Conservation (phyloP, 305 asterid genomes). For the Solanum aculeatissimum region DNA sequence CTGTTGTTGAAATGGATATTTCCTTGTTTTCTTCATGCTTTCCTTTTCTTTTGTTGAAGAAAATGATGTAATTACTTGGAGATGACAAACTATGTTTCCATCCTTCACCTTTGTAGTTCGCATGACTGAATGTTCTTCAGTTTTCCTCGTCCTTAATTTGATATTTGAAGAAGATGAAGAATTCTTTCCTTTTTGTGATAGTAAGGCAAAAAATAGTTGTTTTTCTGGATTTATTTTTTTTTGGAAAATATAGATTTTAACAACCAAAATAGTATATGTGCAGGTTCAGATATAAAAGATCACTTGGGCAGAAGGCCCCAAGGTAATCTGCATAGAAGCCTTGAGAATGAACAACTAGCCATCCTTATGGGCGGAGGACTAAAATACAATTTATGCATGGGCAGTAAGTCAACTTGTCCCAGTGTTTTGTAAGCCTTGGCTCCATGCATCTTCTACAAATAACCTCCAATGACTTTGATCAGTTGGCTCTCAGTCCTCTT, state of each 20-base stretch:
- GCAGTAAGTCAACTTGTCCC: neutral
- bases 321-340: too few species aligned
- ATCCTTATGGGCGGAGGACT: neutral
- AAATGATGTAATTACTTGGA: neutral
- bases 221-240: too few species aligned
- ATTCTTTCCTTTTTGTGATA: neutral
- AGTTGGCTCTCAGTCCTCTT: too few species aligned
- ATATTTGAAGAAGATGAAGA: neutral
- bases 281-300: neutral
- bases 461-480: too few species aligned
- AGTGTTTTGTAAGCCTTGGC: too few species aligned
- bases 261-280: neutral
- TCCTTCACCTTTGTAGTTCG: neutral
- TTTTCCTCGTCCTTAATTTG: neutral
- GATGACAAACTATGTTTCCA: neutral
- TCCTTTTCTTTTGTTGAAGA: neutral
- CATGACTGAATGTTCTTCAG: neutral
- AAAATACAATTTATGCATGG: neutral
- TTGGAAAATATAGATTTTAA: neutral
- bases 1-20: constrained; percentile 50
- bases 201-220: neutral
- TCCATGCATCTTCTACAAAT: too few species aligned
- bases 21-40: neutral
- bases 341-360: too few species aligned
- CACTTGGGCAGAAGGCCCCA: neutral